Conservation (phyloP, 352 stramenopile species). For the Peronospora belbahrii region DNA sequence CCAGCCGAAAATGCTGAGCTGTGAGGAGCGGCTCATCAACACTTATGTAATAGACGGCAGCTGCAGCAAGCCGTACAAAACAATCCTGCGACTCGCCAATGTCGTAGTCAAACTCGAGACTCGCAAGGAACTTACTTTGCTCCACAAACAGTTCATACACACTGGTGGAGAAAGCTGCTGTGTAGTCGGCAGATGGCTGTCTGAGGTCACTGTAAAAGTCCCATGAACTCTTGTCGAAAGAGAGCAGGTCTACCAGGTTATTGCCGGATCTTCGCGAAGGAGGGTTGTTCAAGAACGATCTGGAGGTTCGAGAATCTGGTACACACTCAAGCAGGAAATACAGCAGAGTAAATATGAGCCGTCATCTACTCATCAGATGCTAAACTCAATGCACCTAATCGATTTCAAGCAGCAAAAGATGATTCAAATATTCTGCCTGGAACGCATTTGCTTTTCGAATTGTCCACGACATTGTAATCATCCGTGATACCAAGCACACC, state of each 20-base stretch:
- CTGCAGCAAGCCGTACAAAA: constrained; percentile 51
- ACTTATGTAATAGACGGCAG: constrained; percentile 44
- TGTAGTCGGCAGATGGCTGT: constrained; percentile 24
- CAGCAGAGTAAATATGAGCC: constrained; percentile 1
- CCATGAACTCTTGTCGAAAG: constrained; percentile 32
- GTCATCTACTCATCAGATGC: neutral
- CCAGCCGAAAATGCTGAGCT: constrained; percentile 37
- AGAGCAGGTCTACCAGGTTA: constrained; percentile 39
- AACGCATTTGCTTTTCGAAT: constrained; percentile 79
- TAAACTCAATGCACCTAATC: neutral
- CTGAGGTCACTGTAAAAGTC: constrained; percentile 1
- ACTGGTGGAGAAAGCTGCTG: constrained; percentile 31
- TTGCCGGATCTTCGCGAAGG: constrained; percentile 44
- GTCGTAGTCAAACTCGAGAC: constrained; percentile 72
- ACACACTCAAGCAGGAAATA: neutral
- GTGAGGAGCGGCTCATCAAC: constrained; percentile 31
- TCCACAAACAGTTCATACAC: constrained; percentile 28
- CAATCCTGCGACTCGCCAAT: constrained; percentile 58
- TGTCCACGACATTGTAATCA: constrained; percentile 77
- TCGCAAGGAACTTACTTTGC: constrained; percentile 35
- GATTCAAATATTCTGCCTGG: constrained; percentile 27
- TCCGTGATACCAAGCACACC: constrained; percentile 68
- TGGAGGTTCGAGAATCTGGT: constrained; percentile 76
- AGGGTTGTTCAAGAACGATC: constrained; percentile 54
- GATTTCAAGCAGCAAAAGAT: neutral